Conservation (phyloP, 768 basidiomycete species). For the Auriculariales sp. region DNA sequence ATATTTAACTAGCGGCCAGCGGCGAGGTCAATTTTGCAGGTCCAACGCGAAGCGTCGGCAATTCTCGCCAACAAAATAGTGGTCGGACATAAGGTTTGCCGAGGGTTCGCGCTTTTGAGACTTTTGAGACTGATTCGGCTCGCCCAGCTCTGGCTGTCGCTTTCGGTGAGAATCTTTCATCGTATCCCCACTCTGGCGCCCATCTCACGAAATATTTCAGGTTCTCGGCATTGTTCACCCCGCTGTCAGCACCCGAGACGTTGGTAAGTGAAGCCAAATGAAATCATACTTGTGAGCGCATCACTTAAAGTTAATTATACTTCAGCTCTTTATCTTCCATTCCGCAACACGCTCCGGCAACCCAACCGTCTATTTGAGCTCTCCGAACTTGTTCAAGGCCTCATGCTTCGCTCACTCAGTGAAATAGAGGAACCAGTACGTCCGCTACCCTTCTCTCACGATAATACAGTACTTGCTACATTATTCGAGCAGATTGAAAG, state of each 20-base stretch:
- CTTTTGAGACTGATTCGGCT: neutral
- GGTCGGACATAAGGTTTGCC: constrained; percentile 39
- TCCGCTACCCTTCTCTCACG: neutral
- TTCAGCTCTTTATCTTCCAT: constrained; percentile 18
- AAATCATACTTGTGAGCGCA: constrained; percentile 30
- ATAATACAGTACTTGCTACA: neutral
- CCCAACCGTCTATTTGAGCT: neutral
- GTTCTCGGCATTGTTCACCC: constrained; percentile 38
- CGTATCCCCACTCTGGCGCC: neutral
- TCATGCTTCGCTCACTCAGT: neutral
- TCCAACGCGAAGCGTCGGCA: constrained; percentile 28
- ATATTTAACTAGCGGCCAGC: neutral
- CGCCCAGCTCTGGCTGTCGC: constrained; percentile 7
- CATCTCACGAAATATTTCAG: constrained; percentile 15
- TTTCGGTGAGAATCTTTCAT: constrained; percentile 5
- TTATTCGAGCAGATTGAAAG: constrained; percentile 26
- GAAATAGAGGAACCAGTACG: neutral
- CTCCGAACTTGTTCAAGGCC: neutral
- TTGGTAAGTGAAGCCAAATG: constrained; percentile 22
- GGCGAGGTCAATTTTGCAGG: constrained; percentile 32
- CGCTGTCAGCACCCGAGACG: constrained; percentile 36
- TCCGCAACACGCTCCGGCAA: neutral
- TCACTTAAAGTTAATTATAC: constrained; percentile 31
- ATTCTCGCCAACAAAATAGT: constrained; percentile 34
- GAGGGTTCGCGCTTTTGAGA: constrained; percentile 23